Base-by-base conservation (phyloP, 2,329 filamentous ascomycete genomes). In the Harringtonia aguacate region DNA sequence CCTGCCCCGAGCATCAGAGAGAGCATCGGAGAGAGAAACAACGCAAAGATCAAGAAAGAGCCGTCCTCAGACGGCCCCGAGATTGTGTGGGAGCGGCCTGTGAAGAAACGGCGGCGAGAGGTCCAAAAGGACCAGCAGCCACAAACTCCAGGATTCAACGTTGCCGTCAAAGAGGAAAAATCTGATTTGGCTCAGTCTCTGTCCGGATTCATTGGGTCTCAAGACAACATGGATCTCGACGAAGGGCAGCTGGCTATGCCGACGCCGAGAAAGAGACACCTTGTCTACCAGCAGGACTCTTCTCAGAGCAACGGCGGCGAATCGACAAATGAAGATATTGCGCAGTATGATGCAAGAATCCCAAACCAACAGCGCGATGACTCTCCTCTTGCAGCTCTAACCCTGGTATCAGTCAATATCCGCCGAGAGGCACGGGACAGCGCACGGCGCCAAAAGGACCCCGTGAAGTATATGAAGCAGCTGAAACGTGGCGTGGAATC, bases 141-240 rank as follows among this genome's bases (percentile, higher is more conserved):
- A 14, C 41, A 17, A 4, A 42, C 36, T 5, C 44, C 34, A 4
- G 33, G 12, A 17, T 1, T 12, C 20, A 10, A 30, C 10, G 14
- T 22, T 12, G 20, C 9, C n/a, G 40, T 46, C 3, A 47, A 44
- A 46, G 27, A 13, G 13, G 20, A 15, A 24, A 12, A 33, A 37
- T 7, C 17, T 10, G 4, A 12, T 29, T 10, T 36, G 31, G 31
- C 24, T 10, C 8, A 15, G 36, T 15, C n/a, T 22, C 14, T 4
- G 5, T 22, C 8, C 3, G n/a, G 10, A 17, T 30, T 17, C 5
- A 24, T 20, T 4, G 28, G 31, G 10, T 62, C 67, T 1, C 64
- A 73, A 34, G 77, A 79, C 41, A 82, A 76, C 43, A 66, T 82
- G 41, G 79, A 84, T 53, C 63, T 83, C 12, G 73, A 78, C 53